These are phyloP conservation scores for Ustilago vetiveriae DNA, from an alignment of 1,284 basidiomycete species.

Conservation along the genomic window DNA sequence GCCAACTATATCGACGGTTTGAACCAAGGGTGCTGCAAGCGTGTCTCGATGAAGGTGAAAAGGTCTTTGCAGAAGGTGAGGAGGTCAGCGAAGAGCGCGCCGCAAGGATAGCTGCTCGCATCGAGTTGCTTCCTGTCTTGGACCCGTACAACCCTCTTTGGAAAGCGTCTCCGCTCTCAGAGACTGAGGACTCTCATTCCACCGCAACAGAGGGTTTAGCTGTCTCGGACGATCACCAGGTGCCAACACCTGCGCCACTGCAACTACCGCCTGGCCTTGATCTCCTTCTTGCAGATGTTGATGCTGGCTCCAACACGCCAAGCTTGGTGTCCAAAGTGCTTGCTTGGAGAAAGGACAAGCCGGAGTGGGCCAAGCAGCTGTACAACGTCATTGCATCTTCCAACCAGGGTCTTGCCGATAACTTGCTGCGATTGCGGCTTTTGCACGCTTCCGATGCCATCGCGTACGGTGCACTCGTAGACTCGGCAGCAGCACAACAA, in stretches of 20 bases:
- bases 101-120: conserved; percentile 15
- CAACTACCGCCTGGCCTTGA: conserved; percentile 59
- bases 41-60: conserved; percentile 46
- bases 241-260: conserved; percentile 54
- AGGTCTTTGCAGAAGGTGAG: conserved; percentile 48
- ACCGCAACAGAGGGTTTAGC: conserved; percentile 58
- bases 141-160: conserved; percentile 59
- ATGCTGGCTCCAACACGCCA: conserved; percentile 65
- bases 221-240: conserved; percentile 7
- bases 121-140: conserved; percentile 43
- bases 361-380: conserved; percentile 63
- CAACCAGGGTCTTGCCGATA: conserved; percentile 62
- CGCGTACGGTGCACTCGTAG: conserved; percentile 58
- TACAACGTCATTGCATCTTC: conserved; percentile 59
- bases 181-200: conserved; percentile 21
- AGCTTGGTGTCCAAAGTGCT: conserved; percentile 62
- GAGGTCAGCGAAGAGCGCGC: conserved; percentile 16
- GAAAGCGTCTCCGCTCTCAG: conserved; percentile 48
- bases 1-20: conserved; percentile 91
- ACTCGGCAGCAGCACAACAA: conserved; percentile 57
- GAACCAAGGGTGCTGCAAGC: conserved; percentile 71
- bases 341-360: conserved; percentile 57
- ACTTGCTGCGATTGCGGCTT: conserved; percentile 53
- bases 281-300: conserved; percentile 64
- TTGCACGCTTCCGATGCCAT: conserved; percentile 45